Base-by-base conservation (phyloP, 1,284 basidiomycete genomes). In the Ceratobasidium sp. region DNA sequence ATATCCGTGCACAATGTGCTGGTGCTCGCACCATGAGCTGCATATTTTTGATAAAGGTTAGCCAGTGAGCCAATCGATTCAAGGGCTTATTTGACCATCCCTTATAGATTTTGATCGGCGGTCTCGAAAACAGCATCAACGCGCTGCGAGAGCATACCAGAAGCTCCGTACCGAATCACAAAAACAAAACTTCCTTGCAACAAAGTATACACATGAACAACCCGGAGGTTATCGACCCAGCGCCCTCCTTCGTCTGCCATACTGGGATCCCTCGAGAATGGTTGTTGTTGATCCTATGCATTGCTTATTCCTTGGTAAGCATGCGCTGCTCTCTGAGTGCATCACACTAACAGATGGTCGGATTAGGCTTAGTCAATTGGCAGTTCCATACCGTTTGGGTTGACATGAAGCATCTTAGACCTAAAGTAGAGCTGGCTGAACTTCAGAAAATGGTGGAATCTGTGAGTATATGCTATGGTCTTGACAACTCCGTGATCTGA, bases 211-310 rank as follows among this genome's bases (percentile, higher is more conserved):
- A 48, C 46, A 10, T 14, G 18, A 14, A 18, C 12, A 48, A 20
- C 62, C 62, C 12, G 14, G 35, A 6, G 62, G 62, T 12, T 65
- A 44, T 27, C 62, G 20, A 5, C 18, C 30, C 12, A 44, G 18
- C 20, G 14, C 18, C 16, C 44, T 44, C 4, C 62, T 65, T 16
- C 6, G 44, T 5, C 38, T 62, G 10, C 68, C 68, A 10, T 70
- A 70, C 50, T 70, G 68, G 68, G 52, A 70, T 57, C 52, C 52
- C 10, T 50, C 52, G 12, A 50, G n/a, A 66, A 70, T 70, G 68
- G 23, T 70, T 35, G 52, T 70, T 57, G 68, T 70, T 6, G 52
- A 70, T 54, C 68, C 68, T 7, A 70, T 70, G 68, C 68, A 70
- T 41, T 70, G 68, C 33, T 38, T 70, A 8, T 70, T 70, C 33